Percentiles rank a stretch among this genome's conserved stretches.
Evolutionary conservation across 176 grass and related monocot genomes (phyloP).

Genomic region (Pontederia crassipes): DNA sequence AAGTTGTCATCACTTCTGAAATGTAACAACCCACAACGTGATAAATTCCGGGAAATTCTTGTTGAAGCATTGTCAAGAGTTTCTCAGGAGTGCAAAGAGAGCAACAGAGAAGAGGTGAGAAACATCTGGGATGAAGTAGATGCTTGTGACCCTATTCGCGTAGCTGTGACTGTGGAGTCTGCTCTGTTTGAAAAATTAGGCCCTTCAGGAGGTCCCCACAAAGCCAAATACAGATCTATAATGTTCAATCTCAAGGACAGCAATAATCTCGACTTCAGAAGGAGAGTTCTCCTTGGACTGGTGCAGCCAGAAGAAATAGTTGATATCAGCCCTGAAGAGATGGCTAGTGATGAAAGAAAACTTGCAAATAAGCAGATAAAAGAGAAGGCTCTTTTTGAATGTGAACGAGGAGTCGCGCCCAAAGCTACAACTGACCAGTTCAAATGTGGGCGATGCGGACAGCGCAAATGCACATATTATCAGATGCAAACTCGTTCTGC

Average conservation of each 20-base stretch:
- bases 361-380: neutral
- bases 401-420: neutral
- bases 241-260: neutral
- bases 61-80: neutral
- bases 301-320: neutral
- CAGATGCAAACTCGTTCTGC: constrained; percentile 8
- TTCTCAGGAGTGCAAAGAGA: neutral
- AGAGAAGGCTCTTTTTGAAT: constrained; percentile 2
- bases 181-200: neutral
- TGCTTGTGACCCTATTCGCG: neutral
- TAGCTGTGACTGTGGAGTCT: neutral
- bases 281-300: neutral
- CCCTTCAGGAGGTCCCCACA: neutral
- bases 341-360: neutral
- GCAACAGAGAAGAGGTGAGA: neutral
- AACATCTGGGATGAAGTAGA: neutral
- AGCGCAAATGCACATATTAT: constrained; percentile 8
- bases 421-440: constrained; percentile 11
- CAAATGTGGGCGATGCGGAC: constrained; percentile 4
- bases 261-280: neutral
- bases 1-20: neutral
- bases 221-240: neutral
- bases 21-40: neutral
- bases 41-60: neutral
- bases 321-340: neutral